Conservation (phyloP, 768 basidiomycete species). For the Albatrellus ellisii region DNA sequence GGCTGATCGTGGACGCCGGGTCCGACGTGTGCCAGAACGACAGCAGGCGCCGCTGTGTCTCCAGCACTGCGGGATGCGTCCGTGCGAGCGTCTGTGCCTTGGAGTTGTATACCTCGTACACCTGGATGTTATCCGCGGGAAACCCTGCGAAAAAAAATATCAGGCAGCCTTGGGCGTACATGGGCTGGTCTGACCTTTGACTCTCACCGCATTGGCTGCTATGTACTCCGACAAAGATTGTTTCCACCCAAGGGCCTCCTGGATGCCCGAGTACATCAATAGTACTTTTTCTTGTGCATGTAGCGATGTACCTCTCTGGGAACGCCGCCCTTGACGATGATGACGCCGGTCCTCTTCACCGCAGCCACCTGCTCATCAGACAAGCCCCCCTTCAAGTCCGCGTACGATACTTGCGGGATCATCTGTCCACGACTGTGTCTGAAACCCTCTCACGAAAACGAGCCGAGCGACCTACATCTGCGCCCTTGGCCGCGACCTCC, state of each 20-base stretch:
- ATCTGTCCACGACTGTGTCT: slow-evolving; percentile 22
- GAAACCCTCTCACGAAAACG: background rate
- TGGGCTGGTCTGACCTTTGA: slow-evolving; percentile 29
- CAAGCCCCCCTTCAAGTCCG: slow-evolving; percentile 32
- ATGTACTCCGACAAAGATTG: slow-evolving; percentile 38
- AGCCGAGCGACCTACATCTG: slow-evolving; percentile 24
- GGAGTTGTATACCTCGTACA: slow-evolving; percentile 64
- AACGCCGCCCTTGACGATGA: slow-evolving; percentile 46
- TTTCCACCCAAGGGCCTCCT: slow-evolving; percentile 55
- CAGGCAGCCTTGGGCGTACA: background rate
- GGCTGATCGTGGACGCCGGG: slow-evolving; percentile 27
- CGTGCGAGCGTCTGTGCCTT: slow-evolving; percentile 51
- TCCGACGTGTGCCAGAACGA: slow-evolving; percentile 45
- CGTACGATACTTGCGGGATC: slow-evolving; percentile 36
- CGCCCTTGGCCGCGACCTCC: slow-evolving; percentile 34
- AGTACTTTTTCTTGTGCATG: background rate
- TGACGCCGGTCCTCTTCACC: slow-evolving; percentile 39
- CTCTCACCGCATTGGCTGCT: slow-evolving; percentile 28
- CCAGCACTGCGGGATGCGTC: slow-evolving; percentile 44
- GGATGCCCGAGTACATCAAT: background rate
- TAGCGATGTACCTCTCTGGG: slow-evolving; percentile 30
- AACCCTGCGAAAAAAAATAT: slow-evolving; percentile 32
- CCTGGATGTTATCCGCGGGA: slow-evolving; percentile 54
- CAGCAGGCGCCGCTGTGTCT: slow-evolving; percentile 43
- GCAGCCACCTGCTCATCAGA: slow-evolving; percentile 28